Evolutionary conservation across 139 green algal species (phyloP), one percentile per base, ranked within the genome.

Genomic region (Chlorella sorokiniana): DNA sequence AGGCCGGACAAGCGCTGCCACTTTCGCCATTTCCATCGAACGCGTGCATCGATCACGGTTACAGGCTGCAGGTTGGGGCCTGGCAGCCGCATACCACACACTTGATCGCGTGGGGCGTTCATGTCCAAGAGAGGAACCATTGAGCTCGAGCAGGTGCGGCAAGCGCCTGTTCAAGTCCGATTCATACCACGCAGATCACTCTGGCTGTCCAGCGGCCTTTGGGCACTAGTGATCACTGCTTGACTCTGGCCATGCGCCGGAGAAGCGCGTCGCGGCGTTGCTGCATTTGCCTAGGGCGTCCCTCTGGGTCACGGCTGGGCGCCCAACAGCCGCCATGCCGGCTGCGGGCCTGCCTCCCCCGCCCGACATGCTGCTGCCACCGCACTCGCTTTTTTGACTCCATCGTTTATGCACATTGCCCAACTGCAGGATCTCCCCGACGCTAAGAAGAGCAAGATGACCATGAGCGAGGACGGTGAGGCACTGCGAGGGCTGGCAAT

Each of bases 71-170:
- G 61, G 29, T 33, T n/a, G 20, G 14, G 29, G 61, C 61, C 29
- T n/a, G 61, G 25, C 27, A 68, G 22, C 61, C 25, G 61, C 61
- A 40, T 35, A 33, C 29, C 20, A 37, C 25, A 10, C 29, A 40
- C 29, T n/a, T 68, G 61, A 68, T 68, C 29, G 45, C 25, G 33
- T 37, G 67, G 41, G 74, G 29, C n/a, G 64, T 79, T 84, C 68
- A 84, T 84, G 79, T 84, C 79, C 52, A 84, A 84, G 67, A 70
- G 79, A 44, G 79, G 42, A 67, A 68, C 63, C 76, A 51, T 33
- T 31, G 56, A 54, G 5, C 33, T 45, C 22, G 76, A 73, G 64
- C 63, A 68, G 76, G 76, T 73, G 64, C 0, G 40, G 45, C 29
- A 7, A 9, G 68, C 20, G 18, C 11, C 48, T 56, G 31, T 7